Percentiles rank a stretch among this genome's conserved stretches.
Conservation (phyloP, 805 yeast genomes). For the Candida loeiensis region DNA sequence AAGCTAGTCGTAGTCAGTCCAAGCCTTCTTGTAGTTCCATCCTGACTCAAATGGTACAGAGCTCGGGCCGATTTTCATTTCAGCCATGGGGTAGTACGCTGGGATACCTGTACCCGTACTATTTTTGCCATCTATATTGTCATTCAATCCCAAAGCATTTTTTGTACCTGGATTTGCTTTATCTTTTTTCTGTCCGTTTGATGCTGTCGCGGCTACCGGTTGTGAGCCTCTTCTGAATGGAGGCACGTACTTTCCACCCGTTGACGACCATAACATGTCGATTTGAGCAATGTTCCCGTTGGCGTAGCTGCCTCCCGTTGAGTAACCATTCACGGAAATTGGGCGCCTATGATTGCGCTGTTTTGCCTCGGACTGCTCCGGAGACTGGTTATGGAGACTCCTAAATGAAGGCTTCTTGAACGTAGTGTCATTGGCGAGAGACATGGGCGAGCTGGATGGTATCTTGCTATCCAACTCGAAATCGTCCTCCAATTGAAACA, state of each 20-base stretch:
- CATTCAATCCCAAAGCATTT: background rate
- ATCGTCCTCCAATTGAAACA: conserved; percentile 43
- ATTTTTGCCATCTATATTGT: background rate
- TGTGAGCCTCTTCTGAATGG: conserved; percentile 63
- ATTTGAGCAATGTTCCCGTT: conserved; percentile 4
- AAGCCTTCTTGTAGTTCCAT: conserved; percentile 26
- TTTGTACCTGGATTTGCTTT: conserved; percentile 1
- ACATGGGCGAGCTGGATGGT: background rate
- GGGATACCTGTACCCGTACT: conserved; percentile 9
- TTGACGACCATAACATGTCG: conserved; percentile 12
- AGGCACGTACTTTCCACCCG: conserved; percentile 60
- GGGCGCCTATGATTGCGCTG: conserved; percentile 5
- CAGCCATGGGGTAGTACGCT: conserved; percentile 6
- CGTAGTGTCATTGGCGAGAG: conserved; percentile 6
- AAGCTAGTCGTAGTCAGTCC: conserved; percentile 24
- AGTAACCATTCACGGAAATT: conserved; percentile 4
- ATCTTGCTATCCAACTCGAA: conserved; percentile 17
- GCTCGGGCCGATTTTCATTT: conserved; percentile 16
- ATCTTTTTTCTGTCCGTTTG: conserved; percentile 6
- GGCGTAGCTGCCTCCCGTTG: background rate
- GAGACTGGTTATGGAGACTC: conserved; percentile 6
- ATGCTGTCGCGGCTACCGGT: conserved; percentile 5
- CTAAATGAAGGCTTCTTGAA: conserved; percentile 17
- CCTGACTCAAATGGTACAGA: conserved; percentile 22
- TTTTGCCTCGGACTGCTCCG: conserved; percentile 5